Evolutionary conservation across 768 basidiomycete genomes (phyloP).

Genomic region (Mycena metata): DNA sequence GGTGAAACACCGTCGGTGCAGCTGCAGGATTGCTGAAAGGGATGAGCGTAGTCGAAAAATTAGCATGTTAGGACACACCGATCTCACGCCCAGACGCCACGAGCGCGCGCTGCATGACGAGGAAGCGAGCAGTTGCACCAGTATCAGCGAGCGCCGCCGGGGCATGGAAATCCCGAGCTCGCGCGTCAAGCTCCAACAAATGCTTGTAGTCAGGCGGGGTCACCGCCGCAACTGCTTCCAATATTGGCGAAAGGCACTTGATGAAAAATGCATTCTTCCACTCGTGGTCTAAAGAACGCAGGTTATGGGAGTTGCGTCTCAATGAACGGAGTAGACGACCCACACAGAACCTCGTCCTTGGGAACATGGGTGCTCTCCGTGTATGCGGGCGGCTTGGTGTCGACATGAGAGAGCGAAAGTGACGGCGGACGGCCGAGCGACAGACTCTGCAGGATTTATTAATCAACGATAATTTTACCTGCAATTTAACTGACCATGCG

Average conservation of each 20-base stretch:
- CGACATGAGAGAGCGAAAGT: slow-evolving; percentile 73
- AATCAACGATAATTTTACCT: slow-evolving; percentile 10
- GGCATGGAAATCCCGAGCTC: slow-evolving; percentile 67
- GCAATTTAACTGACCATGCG: slow-evolving; percentile 62
- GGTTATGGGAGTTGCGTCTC: slow-evolving; percentile 22
- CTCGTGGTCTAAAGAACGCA: slow-evolving; percentile 65
- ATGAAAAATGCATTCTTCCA: slow-evolving; percentile 80
- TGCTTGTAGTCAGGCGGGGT: slow-evolving; percentile 64
- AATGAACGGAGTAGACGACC: slow-evolving; percentile 38
- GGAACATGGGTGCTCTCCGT: slow-evolving; percentile 53
- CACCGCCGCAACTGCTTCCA: slow-evolving; percentile 69
- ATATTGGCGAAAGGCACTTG: slow-evolving; percentile 71
- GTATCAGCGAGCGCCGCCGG: slow-evolving; percentile 63
- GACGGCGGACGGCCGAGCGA: slow-evolving; percentile 82
- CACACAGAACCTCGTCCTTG: slow-evolving; percentile 65
- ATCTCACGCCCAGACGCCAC: slow-evolving; percentile 74
- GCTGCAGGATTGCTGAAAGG: slow-evolving; percentile 69
- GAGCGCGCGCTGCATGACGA: slow-evolving; percentile 75
- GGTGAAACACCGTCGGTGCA: slow-evolving; percentile 78
- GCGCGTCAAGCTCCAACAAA: slow-evolving; percentile 66
- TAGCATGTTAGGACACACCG: slow-evolving; percentile 53
- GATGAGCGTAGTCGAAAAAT: background rate
- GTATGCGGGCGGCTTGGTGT: slow-evolving; percentile 64
- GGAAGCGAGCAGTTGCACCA: slow-evolving; percentile 59
- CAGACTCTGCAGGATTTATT: slow-evolving; percentile 61